phyloP scores from a whole-genome alignment of 2,329 filamentous ascomycete species.

The Sporothrix schenckii region DNA sequence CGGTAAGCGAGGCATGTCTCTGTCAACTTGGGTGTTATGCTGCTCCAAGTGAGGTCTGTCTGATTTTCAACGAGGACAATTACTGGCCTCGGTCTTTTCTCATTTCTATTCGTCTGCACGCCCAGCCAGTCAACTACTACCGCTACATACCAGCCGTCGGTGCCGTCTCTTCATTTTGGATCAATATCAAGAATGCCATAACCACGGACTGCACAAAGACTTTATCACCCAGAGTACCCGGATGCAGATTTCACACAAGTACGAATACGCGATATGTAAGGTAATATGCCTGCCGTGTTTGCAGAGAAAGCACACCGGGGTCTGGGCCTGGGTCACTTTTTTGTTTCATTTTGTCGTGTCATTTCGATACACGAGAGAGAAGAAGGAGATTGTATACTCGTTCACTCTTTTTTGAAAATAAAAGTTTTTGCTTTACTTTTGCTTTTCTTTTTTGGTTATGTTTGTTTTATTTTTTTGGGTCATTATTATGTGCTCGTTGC shows the following conservation, averaged over 20 bases:
- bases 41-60: not conserved
- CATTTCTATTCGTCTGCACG: not conserved
- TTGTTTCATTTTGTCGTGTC: not conserved
- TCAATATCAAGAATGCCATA: not conserved
- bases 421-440: not conserved
- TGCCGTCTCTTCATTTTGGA: not conserved
- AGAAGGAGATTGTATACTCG: not conserved
- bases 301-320: not conserved
- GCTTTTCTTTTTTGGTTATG: slow-evolving; percentile 6
- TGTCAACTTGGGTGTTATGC: not conserved
- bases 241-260: not conserved
- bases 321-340: not conserved
- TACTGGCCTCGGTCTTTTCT: not conserved
- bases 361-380: not conserved
- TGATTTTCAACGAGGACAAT: not conserved
- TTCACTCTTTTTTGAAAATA: not conserved
- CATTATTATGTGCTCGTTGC: slow-evolving; percentile 21
- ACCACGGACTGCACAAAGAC: not conserved
- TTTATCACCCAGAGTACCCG: slow-evolving; percentile 1
- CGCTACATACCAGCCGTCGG: not conserved
- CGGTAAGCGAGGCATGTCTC: not conserved
- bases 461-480: slow-evolving; percentile 17
- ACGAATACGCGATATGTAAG: not conserved
- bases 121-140: slow-evolving; percentile 8
- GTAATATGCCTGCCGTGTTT: slow-evolving; percentile 16